Conservation (phyloP, 768 basidiomycete genomes). For the Tulasnella sp. region DNA sequence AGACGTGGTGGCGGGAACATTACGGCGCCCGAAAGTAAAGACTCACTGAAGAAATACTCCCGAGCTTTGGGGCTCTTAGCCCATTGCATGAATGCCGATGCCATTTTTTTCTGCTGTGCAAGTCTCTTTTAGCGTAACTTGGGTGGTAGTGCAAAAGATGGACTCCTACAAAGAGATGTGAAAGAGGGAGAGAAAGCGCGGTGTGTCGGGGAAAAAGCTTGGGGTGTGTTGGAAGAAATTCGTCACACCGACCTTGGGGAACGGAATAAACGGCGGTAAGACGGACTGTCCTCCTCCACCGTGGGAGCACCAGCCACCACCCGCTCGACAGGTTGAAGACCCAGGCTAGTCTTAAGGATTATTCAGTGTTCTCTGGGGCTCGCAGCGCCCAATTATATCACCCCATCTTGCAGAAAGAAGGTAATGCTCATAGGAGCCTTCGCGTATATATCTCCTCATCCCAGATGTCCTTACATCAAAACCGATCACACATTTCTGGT, state of each 20-base stretch:
- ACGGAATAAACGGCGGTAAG: not conserved
- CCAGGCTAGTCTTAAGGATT: too few species aligned
- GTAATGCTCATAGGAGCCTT: too few species aligned
- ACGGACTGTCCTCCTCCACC: not conserved
- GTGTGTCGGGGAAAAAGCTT: not conserved
- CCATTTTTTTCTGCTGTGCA: slow-evolving; percentile 52
- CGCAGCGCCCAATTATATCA: too few species aligned
- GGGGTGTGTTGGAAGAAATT: slow-evolving; percentile 18
- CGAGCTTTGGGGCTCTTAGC: slow-evolving; percentile 86
- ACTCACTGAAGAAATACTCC: slow-evolving; percentile 94
- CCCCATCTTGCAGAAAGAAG: too few species aligned
- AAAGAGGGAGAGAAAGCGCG: not conserved
- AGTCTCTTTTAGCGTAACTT: not conserved
- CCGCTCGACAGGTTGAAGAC: too few species aligned
- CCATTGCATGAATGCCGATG: slow-evolving; percentile 87
- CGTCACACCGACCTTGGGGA: slow-evolving; percentile 8
- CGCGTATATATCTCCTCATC: too few species aligned
- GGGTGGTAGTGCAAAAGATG: not conserved
- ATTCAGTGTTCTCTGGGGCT: too few species aligned
- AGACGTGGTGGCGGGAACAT: slow-evolving; percentile 37
- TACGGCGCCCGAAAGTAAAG: not conserved
- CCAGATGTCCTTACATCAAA: too few species aligned
- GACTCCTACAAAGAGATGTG: not conserved
- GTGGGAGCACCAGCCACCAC: too few species aligned
- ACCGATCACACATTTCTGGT: too few species aligned